A percentile compares a stretch with the other conserved stretches of the same genome.
phyloP scores from a whole-genome alignment of 139 green algal species.

The Coelastrella sp. region DNA sequence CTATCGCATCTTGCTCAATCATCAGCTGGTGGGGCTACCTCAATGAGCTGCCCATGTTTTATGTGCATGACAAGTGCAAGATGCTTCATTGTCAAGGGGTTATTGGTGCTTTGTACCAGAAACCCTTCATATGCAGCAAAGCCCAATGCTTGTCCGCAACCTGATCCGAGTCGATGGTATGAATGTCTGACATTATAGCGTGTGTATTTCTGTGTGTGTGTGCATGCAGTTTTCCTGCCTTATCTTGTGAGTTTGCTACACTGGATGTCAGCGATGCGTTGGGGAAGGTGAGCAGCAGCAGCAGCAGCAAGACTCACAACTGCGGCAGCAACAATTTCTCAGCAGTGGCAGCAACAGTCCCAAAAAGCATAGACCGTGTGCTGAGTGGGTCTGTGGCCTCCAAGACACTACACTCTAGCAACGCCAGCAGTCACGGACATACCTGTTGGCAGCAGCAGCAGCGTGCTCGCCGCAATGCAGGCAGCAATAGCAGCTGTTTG shows the following conservation, averaged over 20 bases:
- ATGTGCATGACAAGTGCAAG: background rate
- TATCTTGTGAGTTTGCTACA: conserved; percentile 98
- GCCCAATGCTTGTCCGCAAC: too few relatives aligned
- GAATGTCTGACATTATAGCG: background rate
- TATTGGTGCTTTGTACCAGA: background rate
- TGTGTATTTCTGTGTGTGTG: conserved; percentile 35
- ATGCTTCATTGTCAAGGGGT: background rate
- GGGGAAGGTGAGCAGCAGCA: conserved; percentile 76
- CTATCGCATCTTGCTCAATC: background rate
- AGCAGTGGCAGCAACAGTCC: too few relatives aligned
- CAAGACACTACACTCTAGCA: too few relatives aligned
- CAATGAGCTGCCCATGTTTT: background rate
- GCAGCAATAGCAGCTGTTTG: too few relatives aligned
- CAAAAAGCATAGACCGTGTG: too few relatives aligned
- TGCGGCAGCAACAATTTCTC: too few relatives aligned
- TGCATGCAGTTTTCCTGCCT: conserved; percentile 78
- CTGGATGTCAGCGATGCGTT: conserved; percentile 95
- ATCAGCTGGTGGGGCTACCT: background rate
- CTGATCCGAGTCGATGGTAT: too few relatives aligned
- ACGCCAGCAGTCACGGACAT: too few relatives aligned
- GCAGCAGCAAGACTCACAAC: background rate
- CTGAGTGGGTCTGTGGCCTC: too few relatives aligned
- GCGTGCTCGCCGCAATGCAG: too few relatives aligned
- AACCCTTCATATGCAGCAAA: background rate
- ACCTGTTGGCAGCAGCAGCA: too few relatives aligned